These are phyloP conservation scores for Funneliformis geosporum DNA, from an alignment of 192 early-diverging fungal species.

Conservation along the genomic window DNA sequence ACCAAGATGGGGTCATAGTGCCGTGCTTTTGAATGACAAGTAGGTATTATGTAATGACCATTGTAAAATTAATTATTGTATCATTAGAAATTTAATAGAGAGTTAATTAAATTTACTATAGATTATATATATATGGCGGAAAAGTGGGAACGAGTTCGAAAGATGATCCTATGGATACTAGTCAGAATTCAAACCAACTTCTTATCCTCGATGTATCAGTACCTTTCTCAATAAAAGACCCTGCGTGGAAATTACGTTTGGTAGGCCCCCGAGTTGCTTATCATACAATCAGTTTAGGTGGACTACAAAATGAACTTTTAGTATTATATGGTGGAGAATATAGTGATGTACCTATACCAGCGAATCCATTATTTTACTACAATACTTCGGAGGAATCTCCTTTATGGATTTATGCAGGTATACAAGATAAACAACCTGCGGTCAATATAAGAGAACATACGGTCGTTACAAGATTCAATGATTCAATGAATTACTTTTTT, in stretches of 20 bases:
- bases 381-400: not conserved
- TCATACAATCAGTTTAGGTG: slow-evolving; percentile 32
- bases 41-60: not conserved
- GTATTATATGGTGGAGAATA: slow-evolving; percentile 35
- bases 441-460: too few species aligned
- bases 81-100: too few species aligned
- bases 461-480: slow-evolving; percentile 14
- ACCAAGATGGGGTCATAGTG: not conserved
- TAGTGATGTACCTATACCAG: not conserved
- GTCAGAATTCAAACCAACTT: slow-evolving; percentile 7
- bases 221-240: not conserved
- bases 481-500: slow-evolving; percentile 27
- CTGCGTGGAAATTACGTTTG: not conserved
- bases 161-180: not conserved
- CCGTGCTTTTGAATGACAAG: not conserved
- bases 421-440: too few species aligned
- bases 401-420: not conserved
- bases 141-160: not conserved
- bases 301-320: slow-evolving; percentile 16
- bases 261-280: slow-evolving; percentile 29
- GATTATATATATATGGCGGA: slow-evolving; percentile 27
- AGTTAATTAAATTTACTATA: not conserved
- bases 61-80: too few species aligned
- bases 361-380: slow-evolving; percentile 2
- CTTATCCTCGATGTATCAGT: not conserved